Base-by-base conservation (phyloP, 2,329 filamentous ascomycete species). In the Colletotrichum karsti region DNA sequence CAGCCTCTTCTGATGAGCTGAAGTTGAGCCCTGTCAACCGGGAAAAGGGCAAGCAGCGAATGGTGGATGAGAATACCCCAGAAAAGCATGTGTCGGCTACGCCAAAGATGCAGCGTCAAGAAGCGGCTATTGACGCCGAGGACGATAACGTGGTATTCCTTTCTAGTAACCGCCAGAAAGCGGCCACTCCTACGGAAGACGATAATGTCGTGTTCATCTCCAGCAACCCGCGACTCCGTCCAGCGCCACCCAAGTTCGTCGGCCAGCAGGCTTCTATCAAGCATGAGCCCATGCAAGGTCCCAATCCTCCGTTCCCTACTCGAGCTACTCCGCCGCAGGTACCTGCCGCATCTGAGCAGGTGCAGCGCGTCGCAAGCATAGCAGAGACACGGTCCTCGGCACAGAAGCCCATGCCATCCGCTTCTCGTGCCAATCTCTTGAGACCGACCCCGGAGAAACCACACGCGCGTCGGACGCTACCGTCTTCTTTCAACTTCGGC, bases 1-100 rank as follows among this genome's bases (percentile, higher is more conserved):
- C 24, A 33, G 28, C 48, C 15, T 53, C 35, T 26, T 15, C 28
- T 22, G 15, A 22, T 26, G 12, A 20, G 33, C 20, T 8, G 35
- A 41, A 56, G 33, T 33, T 13, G 12, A 1, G 41, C 41, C 24
- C 13, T 20, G 10, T 42, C 13, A 42, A 28, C 12, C 24, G 26
- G 22, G 35, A 63, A 3, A 63, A 46, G 13, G 64, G 22, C 44
- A 67, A 63, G 28, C 42, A 57, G 20, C 35, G 44, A 22, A 30
- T 53, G 28, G 7, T 26, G 18, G n/a, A 35, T n/a, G 41, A 26
- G 15, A 50, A 46, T 13, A 5, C 35, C 12, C n/a, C 5, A 20
- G 13, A 7, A n/a, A 10, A n/a, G 8, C 10, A 30, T 10, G 24
- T 42, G 8, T 46, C 58, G 30, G 48, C 39, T 15, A 30, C 41